Percentiles rank a stretch among this genome's conserved stretches.
Conservation (phyloP, 352 stramenopile genomes). For the Phytopythium vexans region DNA sequence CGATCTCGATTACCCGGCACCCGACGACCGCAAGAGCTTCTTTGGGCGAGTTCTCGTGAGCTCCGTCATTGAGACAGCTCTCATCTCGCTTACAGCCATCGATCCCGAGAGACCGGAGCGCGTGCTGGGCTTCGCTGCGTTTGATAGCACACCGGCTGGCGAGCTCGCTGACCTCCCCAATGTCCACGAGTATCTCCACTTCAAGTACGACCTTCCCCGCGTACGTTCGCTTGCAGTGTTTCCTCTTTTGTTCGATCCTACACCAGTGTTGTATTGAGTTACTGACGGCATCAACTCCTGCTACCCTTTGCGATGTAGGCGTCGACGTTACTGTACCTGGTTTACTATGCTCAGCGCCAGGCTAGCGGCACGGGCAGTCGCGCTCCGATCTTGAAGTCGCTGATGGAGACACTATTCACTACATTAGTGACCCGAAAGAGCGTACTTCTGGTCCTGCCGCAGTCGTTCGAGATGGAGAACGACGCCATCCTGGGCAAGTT, state of each 20-base stretch:
- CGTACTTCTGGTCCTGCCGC: slow-evolving; percentile 52
- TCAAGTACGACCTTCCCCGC: slow-evolving; percentile 51
- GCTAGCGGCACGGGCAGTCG: slow-evolving; percentile 20
- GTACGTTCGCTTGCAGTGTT: slow-evolving; percentile 10
- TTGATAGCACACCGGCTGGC: slow-evolving; percentile 48
- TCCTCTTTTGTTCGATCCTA: background rate
- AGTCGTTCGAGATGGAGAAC: slow-evolving; percentile 37
- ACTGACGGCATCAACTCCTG: background rate
- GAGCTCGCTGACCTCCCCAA: slow-evolving; percentile 35
- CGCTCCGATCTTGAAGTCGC: slow-evolving; percentile 39
- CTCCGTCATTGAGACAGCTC: slow-evolving; percentile 69
- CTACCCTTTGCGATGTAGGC: slow-evolving; percentile 9
- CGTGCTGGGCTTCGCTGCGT: slow-evolving; percentile 58
- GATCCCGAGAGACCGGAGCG: slow-evolving; percentile 46
- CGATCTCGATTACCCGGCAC: slow-evolving; percentile 60
- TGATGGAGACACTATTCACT: slow-evolving; percentile 53
- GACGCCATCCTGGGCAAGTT: slow-evolving; percentile 58
- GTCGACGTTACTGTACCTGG: slow-evolving; percentile 50
- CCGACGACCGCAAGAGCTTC: slow-evolving; percentile 52
- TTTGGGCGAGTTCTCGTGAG: slow-evolving; percentile 57
- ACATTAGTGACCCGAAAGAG: slow-evolving; percentile 33
- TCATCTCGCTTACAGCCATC: slow-evolving; percentile 60
- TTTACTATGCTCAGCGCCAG: slow-evolving; percentile 54
- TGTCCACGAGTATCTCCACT: slow-evolving; percentile 36
- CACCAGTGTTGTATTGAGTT: background rate